Conservation (phyloP, 257 asterid genomes). For the Solanum clarkiae region DNA sequence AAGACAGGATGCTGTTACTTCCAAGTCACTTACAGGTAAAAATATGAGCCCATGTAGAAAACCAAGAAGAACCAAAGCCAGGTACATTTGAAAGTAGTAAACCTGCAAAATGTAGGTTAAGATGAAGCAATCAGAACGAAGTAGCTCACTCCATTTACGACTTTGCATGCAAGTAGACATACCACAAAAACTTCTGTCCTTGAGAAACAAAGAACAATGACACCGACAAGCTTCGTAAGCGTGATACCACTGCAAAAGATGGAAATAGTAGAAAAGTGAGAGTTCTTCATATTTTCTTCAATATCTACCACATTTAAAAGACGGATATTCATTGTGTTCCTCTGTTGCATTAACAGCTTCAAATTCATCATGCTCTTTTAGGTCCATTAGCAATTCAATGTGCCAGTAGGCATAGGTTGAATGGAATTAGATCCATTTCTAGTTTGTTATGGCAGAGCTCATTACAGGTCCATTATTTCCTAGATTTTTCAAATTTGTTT, state of each 20-base stretch:
- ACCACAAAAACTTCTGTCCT: constrained; percentile 96
- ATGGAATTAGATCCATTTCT: background rate
- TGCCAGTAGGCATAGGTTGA: background rate
- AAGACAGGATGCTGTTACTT: background rate
- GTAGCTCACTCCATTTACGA: background rate
- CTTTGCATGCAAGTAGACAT: background rate
- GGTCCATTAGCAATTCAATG: background rate
- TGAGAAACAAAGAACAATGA: constrained; percentile 84
- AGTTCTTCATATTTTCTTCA: background rate
- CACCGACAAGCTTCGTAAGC: constrained; percentile 94
- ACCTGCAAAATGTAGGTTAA: constrained; percentile 35
- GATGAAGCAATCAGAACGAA: background rate
- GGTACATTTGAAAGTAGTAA: constrained; percentile 92
- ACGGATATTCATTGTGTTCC: background rate
- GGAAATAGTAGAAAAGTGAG: background rate
- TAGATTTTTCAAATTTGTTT: background rate
- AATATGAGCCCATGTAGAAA: constrained; percentile 82
- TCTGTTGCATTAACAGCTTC: background rate
- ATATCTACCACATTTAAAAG: background rate
- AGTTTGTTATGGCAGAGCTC: background rate
- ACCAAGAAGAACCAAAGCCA: constrained; percentile 83
- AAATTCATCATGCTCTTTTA: background rate
- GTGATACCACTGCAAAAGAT: constrained; percentile 78
- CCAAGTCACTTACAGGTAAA: constrained; percentile 58
- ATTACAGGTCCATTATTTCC: background rate